A percentile compares a stretch with the other conserved stretches of the same genome.
Evolutionary conservation across 1,284 basidiomycete species (phyloP).

Genomic region (Ceratobasidium sp.): DNA sequence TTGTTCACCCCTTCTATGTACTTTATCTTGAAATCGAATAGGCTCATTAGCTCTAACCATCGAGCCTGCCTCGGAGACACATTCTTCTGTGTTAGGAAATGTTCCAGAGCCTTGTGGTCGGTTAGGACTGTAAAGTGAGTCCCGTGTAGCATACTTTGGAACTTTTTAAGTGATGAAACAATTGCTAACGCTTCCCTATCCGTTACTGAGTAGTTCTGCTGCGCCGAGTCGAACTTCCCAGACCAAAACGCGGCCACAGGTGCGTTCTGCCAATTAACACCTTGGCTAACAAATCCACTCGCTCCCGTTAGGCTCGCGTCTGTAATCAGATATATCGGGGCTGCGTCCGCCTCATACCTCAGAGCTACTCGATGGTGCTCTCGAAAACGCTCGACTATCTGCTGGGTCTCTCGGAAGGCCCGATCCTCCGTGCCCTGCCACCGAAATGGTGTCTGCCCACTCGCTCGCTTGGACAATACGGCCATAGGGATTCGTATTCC

Average conservation of each 20-base stretch:
- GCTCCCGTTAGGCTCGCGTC: slow-evolving; percentile 34
- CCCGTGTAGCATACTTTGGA: no score
- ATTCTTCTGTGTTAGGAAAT: no score
- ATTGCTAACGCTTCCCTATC: not conserved
- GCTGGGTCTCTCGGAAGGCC: slow-evolving; percentile 11
- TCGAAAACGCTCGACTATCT: slow-evolving; percentile 17
- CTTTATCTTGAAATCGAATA: no score
- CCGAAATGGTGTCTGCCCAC: slow-evolving; percentile 30
- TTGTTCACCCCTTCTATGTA: no score
- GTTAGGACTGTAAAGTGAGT: no score
- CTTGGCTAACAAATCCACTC: slow-evolving; percentile 30
- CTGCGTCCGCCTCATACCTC: not conserved
- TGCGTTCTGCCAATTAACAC: not conserved
- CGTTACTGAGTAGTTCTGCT: slow-evolving; percentile 22
- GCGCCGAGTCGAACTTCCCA: slow-evolving; percentile 44
- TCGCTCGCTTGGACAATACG: slow-evolving; percentile 53
- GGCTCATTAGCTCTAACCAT: no score
- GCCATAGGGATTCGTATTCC: slow-evolving; percentile 53
- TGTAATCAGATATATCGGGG: slow-evolving; percentile 15
- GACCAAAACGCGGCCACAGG: not conserved
- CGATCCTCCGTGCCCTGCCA: slow-evolving; percentile 31
- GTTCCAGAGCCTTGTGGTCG: no score
- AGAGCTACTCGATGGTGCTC: not conserved
- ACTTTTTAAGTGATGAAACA: no score
- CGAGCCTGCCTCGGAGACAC: no score